A percentile compares a stretch with the other conserved stretches of the same genome.
Evolutionary conservation across 192 early-diverging fungal species (phyloP).

Genomic region (Backusella luteola): DNA sequence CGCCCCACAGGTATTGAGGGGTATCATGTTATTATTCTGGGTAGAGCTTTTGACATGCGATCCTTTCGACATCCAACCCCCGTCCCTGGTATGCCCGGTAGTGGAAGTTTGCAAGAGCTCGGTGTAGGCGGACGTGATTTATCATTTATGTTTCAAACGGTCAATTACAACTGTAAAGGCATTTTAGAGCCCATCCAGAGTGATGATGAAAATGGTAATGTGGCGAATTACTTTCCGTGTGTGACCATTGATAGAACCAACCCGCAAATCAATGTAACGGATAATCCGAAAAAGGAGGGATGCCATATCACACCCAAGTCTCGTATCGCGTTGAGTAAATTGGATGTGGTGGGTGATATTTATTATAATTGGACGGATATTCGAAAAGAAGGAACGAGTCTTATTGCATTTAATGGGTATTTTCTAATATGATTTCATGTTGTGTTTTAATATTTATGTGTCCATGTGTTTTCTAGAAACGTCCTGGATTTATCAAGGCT

Average conservation of each 20-base stretch:
- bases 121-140: constrained; percentile 69
- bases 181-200: constrained; percentile 41
- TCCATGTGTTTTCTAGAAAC: constrained; percentile 28
- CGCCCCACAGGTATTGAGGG: constrained; percentile 48
- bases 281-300: constrained; percentile 53
- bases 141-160: constrained; percentile 76
- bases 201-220: constrained; percentile 39
- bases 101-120: constrained; percentile 54
- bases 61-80: constrained; percentile 51
- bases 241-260: constrained; percentile 42
- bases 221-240: constrained; percentile 70
- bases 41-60: constrained; percentile 61
- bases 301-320: constrained; percentile 55
- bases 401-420: constrained; percentile 73
- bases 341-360: constrained; percentile 58
- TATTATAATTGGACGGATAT: constrained; percentile 73
- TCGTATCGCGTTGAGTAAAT: constrained; percentile 41
- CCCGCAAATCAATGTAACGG: constrained; percentile 47
- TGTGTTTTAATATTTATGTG: neutral
- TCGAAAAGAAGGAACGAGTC: constrained; percentile 45
- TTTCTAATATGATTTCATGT: neutral
- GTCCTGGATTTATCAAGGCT: constrained; percentile 70
- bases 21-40: constrained; percentile 60
- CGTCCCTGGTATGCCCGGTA: constrained; percentile 33
- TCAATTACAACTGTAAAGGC: constrained; percentile 65